Evolutionary conservation across 108 stramenopile species (phyloP).

Genomic region (Nitzschia sp.): DNA sequence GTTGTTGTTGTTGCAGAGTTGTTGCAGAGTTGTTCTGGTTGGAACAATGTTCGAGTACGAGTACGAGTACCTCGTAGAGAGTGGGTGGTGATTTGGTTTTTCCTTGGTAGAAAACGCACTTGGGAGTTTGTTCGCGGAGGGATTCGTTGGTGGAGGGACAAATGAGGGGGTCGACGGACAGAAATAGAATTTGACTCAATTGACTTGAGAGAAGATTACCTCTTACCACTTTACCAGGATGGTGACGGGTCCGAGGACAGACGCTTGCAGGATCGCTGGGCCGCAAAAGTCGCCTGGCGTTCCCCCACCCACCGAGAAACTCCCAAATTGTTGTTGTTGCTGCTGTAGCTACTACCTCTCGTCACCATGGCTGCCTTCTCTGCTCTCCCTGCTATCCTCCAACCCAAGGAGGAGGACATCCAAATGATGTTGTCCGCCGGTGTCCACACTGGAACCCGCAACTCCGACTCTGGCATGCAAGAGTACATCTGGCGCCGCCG

Average conservation of each 20-base stretch:
- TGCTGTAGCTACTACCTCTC: not conserved
- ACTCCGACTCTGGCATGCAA: conserved; percentile 94
- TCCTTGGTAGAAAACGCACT: not conserved
- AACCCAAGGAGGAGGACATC: conserved; percentile 99
- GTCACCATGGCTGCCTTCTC: conserved; percentile 34
- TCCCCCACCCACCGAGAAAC: too few relatives aligned
- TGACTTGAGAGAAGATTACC: not conserved
- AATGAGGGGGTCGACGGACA: not conserved
- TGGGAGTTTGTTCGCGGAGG: not conserved
- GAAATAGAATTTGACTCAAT: not conserved
- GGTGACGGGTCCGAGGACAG: too few relatives aligned
- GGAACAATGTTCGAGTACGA: too few relatives aligned
- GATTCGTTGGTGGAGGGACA: too few relatives aligned
- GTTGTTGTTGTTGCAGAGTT: conserved; percentile 14
- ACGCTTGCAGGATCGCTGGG: too few relatives aligned
- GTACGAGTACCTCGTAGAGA: too few relatives aligned
- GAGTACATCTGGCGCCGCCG: conserved; percentile 99
- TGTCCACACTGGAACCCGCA: conserved; percentile 98
- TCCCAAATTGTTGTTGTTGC: not conserved
- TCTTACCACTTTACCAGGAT: not conserved
- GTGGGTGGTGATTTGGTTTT: not conserved
- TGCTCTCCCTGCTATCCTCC: conserved; percentile 57
- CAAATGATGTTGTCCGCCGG: conserved; percentile 99
- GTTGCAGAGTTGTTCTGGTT: not conserved
- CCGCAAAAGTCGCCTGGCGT: too few relatives aligned